A percentile compares a stretch with the other conserved stretches of the same genome.
These are phyloP conservation scores for Colletotrichum simmondsii DNA, from an alignment of 2,329 filamentous ascomycete species.

Conservation along the genomic window DNA sequence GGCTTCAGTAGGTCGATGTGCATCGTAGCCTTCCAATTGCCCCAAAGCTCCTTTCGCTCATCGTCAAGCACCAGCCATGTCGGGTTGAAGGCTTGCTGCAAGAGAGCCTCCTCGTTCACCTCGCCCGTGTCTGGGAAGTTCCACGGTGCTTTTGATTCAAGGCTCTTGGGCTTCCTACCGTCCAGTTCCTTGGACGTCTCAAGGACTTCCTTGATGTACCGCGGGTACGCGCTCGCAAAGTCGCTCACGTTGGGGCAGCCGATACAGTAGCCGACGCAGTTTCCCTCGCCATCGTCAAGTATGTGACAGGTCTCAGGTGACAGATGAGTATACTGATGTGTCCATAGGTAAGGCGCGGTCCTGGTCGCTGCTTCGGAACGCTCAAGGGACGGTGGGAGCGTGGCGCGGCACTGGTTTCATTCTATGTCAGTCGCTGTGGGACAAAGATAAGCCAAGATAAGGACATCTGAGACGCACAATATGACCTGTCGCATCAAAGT, in stretches of 20 bases:
- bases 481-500: constrained; percentile 52
- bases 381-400: constrained; percentile 55
- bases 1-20: constrained; percentile 59
- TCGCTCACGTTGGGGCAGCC: constrained; percentile 54
- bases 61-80: constrained; percentile 51
- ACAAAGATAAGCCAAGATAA: neutral
- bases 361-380: constrained; percentile 45
- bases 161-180: constrained; percentile 35
- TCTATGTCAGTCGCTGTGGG: neutral
- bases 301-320: constrained; percentile 57
- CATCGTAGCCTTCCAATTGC: constrained; percentile 55
- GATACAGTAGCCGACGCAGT: constrained; percentile 61
- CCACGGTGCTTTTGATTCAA: constrained; percentile 46
- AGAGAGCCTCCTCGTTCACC: constrained; percentile 48
- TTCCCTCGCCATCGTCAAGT: constrained; percentile 58
- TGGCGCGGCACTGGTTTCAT: constrained; percentile 55
- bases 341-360: constrained; percentile 62
- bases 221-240: constrained; percentile 50
- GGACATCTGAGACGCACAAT: constrained; percentile 48
- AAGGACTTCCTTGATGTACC: constrained; percentile 51
- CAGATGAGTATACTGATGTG: constrained; percentile 60
- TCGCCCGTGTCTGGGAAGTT: constrained; percentile 33
- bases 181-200: constrained; percentile 38
- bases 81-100: constrained; percentile 54
- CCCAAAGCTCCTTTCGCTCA: constrained; percentile 46